Conservation (phyloP, 129 eudicot species). For the Flaveria linearis region DNA sequence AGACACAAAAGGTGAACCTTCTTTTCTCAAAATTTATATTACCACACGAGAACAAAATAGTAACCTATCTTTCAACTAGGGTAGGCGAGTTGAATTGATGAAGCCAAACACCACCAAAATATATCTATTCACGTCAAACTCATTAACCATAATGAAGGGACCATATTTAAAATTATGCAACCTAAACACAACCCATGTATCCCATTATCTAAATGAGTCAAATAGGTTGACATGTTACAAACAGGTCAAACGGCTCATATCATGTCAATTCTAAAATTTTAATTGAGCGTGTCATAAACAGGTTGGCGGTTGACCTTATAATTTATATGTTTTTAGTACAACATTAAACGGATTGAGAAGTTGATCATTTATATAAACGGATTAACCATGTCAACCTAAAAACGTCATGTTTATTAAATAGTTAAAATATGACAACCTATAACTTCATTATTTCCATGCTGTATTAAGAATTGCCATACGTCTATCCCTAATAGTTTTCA, state of each 20-base stretch:
- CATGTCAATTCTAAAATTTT: not conserved
- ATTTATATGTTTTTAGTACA: no score
- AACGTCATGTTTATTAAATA: not conserved
- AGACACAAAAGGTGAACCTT: conserved; percentile 40
- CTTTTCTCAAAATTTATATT: not conserved
- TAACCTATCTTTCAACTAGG: not conserved
- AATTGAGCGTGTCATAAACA: not conserved
- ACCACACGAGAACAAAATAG: not conserved
- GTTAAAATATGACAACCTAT: not conserved
- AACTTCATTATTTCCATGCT: no score
- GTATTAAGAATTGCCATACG: no score
- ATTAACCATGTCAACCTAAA: not conserved
- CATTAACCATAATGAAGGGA: not conserved
- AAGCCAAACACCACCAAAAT: not conserved
- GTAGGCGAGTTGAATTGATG: not conserved
- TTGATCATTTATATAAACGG: not conserved
- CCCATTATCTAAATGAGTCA: not conserved
- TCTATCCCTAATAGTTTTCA: not conserved
- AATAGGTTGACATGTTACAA: not conserved
- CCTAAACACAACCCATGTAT: not conserved
- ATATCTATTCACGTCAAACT: not conserved
- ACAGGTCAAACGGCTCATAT: not conserved
- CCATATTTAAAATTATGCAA: not conserved
- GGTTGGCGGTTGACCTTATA: not conserved
- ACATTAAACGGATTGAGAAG: not conserved